phyloP scores from a whole-genome alignment of 768 basidiomycete genomes.

The Leccinum olivaceopallidum region DNA sequence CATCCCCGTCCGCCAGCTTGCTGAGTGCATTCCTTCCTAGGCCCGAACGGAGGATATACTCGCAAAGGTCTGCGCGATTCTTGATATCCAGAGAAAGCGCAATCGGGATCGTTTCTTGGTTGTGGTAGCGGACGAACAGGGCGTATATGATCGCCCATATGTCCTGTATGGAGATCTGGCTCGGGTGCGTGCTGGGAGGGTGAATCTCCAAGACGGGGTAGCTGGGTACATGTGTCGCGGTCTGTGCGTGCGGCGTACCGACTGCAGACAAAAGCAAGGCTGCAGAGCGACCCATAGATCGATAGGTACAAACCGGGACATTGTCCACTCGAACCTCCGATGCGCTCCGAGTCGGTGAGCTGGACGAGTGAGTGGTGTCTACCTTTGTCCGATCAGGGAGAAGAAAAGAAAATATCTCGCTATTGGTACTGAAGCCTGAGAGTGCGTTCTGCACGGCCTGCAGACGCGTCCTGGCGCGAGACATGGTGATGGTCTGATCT shows the following conservation, averaged over 20 bases:
- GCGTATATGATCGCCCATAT: conserved; percentile 44
- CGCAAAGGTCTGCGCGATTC: conserved; percentile 34
- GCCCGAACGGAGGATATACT: conserved; percentile 42
- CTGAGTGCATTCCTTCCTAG: conserved; percentile 25
- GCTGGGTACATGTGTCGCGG: conserved; percentile 20
- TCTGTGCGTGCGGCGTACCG: conserved; percentile 21
- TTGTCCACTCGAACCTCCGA: conserved; percentile 10
- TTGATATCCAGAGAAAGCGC: conserved; percentile 29
- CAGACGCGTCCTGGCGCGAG: conserved; percentile 5
- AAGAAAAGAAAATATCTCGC: conserved; percentile 4
- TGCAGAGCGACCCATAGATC: conserved; percentile 8
- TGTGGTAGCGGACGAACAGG: conserved; percentile 40
- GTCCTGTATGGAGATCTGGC: conserved; percentile 30
- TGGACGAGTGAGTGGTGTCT: not conserved
- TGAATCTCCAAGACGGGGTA: conserved; percentile 22
- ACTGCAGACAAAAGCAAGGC: conserved; percentile 19
- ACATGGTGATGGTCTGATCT: conserved; percentile 4
- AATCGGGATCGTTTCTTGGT: conserved; percentile 44
- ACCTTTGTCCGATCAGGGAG: conserved; percentile 21
- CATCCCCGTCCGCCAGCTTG: conserved; percentile 15
- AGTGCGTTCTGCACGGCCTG: conserved; percentile 17
- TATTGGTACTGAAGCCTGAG: not conserved
- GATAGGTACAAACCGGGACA: conserved; percentile 16
- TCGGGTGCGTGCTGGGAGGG: not conserved
- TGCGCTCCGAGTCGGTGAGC: not conserved